phyloP scores from a whole-genome alignment of 257 asterid species.

The Cordia subcordata region DNA sequence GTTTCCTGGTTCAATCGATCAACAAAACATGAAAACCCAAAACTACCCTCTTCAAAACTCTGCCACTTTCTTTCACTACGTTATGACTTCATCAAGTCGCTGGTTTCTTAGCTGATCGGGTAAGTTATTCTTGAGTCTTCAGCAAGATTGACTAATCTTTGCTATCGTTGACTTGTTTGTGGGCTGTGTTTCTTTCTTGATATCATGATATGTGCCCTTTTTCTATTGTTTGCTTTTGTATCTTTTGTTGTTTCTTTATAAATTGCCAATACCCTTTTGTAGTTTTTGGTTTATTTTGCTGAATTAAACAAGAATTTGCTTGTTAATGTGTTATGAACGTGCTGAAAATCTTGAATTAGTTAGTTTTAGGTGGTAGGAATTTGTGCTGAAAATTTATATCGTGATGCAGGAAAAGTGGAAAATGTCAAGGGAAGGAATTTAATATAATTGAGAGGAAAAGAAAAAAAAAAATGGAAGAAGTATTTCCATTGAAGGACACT shows the following conservation, averaged over 20 bases:
- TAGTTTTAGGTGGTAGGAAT: neutral
- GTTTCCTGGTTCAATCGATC: neutral
- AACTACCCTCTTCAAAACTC: neutral
- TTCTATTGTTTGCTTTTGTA: neutral
- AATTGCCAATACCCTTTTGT: neutral
- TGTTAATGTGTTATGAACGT: neutral
- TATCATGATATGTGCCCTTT: neutral
- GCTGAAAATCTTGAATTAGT: neutral
- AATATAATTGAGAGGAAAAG: neutral
- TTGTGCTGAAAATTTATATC: too few relatives aligned
- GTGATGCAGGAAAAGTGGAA: too few relatives aligned
- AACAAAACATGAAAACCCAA: neutral
- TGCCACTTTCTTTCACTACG: neutral
- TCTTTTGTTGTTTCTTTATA: neutral
- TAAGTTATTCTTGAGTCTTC: neutral
- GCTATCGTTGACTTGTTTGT: neutral
- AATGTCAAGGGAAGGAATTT: neutral
- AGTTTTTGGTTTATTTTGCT: neutral
- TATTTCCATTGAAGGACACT: slow-evolving; percentile 36
- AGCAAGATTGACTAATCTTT: too few relatives aligned
- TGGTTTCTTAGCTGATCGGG: neutral
- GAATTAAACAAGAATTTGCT: neutral
- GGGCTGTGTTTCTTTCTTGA: neutral
- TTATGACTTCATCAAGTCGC: neutral
- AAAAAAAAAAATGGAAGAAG: slow-evolving; percentile 20